Evolutionary conservation across 1,284 basidiomycete genomes (phyloP), one percentile per base, ranked within the genome.

Genomic region (Pascua sp.): DNA sequence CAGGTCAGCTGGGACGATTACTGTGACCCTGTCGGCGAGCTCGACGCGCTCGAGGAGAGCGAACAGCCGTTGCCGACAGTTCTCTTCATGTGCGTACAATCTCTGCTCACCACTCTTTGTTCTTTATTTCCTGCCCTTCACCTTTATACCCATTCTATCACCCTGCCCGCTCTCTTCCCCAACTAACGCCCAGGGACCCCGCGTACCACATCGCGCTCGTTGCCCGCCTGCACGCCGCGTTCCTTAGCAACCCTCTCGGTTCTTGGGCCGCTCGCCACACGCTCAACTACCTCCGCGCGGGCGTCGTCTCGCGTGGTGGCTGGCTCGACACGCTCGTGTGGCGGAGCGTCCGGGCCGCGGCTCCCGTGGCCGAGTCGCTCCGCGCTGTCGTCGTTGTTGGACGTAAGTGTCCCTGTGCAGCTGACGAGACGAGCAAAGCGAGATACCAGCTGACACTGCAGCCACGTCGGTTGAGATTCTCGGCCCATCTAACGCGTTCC

Each of bases 201-300:
- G 57, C 57, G 10, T 67, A 75, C 45, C 72, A 72, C 47, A 41
- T 54, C 4, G 66, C 67, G 1, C 57, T 77, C 17, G 42, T 68
- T 18, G 40, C 63, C 15, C 46, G 53, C 8, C 63, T 76, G 16
- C 62, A 70, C 42, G 51, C 63, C 41, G 44, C 51, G 4, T 68
- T 59, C 46, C 47, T 49, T 2, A 24, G 50, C 11, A 61, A 67
- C 47, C 68, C 67, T 0, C 56, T 72, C 47, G 65, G 62, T 36
- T 43, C 62, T 12, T 37, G 75, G 32, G 73, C 70, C 2, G 60
- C 65, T 5, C 52, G 62, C 13, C 71, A 76, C 59, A 74, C 71
- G 53, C 54, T 66, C 15, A 53, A 62, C 9, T 56, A 51, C 8
- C 60, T 77, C 8, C 52, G 52, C 15, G 66, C 66, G 0, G 76